phyloP scores from a whole-genome alignment of 176 grass and related monocot genomes.

The Zizania latifolia region DNA sequence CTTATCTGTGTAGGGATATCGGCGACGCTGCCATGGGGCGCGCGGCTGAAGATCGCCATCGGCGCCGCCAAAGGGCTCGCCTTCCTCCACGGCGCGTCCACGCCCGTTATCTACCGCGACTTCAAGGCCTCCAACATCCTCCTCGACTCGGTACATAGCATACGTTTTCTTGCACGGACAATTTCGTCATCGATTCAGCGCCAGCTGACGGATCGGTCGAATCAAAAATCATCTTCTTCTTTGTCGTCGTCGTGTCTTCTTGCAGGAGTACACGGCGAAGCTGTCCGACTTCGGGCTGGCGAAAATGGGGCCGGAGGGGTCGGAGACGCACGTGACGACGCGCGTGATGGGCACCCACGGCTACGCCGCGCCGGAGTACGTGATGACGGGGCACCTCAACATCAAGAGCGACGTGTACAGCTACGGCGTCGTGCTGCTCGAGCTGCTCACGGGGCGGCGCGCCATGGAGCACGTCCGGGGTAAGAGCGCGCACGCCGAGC shows the following conservation, averaged over 20 bases:
- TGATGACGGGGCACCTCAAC: slow-evolving; percentile 89
- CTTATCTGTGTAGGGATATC: slow-evolving; percentile 47
- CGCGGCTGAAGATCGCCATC: slow-evolving; percentile 69
- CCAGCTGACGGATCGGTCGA: no score
- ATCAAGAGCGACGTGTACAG: slow-evolving; percentile 89
- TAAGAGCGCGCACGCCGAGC: slow-evolving; percentile 19
- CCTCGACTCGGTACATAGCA: slow-evolving; percentile 56
- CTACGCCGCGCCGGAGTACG: slow-evolving; percentile 88
- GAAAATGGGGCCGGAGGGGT: slow-evolving; percentile 83
- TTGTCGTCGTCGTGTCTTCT: no score
- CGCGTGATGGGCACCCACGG: slow-evolving; percentile 99
- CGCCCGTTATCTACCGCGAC: slow-evolving; percentile 84
- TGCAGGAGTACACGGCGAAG: slow-evolving; percentile 88
- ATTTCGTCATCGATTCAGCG: not conserved
- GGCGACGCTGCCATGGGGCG: slow-evolving; percentile 68
- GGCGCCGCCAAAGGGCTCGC: slow-evolving; percentile 86
- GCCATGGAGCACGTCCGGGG: slow-evolving; percentile 58
- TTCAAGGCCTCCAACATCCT: slow-evolving; percentile 98
- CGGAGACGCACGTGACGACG: slow-evolving; percentile 91
- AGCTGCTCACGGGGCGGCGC: slow-evolving; percentile 82
- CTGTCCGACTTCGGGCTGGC: slow-evolving; percentile 92
- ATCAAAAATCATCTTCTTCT: no score
- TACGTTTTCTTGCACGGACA: no score
- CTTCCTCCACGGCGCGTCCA: slow-evolving; percentile 67
- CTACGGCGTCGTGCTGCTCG: slow-evolving; percentile 83